These are phyloP conservation scores for Umbelopsis sp. DNA, from an alignment of 192 early-diverging fungal species.

Conservation along the genomic window DNA sequence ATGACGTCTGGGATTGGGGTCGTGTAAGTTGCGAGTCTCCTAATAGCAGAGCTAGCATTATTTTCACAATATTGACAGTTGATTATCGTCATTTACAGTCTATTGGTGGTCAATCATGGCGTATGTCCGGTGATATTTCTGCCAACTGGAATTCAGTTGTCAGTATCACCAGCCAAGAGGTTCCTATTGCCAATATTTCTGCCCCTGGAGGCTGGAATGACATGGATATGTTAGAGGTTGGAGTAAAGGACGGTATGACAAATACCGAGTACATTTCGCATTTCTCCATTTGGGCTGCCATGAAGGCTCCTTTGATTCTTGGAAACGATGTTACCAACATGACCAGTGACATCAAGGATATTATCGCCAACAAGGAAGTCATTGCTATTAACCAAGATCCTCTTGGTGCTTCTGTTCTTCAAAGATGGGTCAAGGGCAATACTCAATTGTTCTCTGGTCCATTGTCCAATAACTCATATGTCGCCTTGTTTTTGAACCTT, in stretches of 20 bases:
- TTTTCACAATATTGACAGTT: not conserved
- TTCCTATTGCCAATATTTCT: constrained; percentile 28
- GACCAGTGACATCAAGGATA: constrained; percentile 28
- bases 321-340: constrained; percentile 54
- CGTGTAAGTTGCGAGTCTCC: not conserved
- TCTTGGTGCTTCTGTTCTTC: constrained; percentile 36
- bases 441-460: constrained; percentile 21
- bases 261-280: constrained; percentile 49
- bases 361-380: constrained; percentile 51
- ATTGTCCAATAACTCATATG: constrained; percentile 1
- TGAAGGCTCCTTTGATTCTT: constrained; percentile 63
- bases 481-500: constrained; percentile 2
- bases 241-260: constrained; percentile 48
- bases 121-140: not conserved
- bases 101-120: constrained; percentile 11
- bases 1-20: constrained; percentile 23
- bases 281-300: constrained; percentile 58
- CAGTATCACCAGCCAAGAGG: constrained; percentile 1
- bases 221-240: constrained; percentile 61
- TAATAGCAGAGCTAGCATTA: not conserved
- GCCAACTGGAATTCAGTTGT: constrained; percentile 8
- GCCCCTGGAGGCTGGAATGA: constrained; percentile 55
- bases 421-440: constrained; percentile 9
- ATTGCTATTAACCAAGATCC: constrained; percentile 66
- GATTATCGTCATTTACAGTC: not conserved